Percentiles rank a stretch among this genome's conserved stretches.
Evolutionary conservation across 2,329 filamentous ascomycete genomes (phyloP).

Genomic region (Cyanodermella asteris): DNA sequence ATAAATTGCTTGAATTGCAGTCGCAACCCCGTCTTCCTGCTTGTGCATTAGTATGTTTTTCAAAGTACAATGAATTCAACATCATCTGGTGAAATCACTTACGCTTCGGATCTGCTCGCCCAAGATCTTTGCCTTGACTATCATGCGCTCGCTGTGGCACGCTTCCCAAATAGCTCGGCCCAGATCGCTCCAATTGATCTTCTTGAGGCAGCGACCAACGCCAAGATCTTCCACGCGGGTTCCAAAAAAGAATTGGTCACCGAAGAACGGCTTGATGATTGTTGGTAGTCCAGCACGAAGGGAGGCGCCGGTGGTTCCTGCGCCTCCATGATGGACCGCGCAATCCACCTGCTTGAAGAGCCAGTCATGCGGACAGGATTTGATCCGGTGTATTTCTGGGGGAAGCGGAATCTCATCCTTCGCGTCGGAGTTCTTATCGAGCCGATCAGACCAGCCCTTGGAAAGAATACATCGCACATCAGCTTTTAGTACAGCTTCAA

Average conservation of each 20-base stretch:
- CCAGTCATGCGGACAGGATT: conserved; percentile 89
- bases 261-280: conserved; percentile 91
- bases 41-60: neutral
- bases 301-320: conserved; percentile 85
- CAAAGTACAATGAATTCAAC: too few relatives aligned
- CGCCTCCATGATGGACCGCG: conserved; percentile 81
- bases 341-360: conserved; percentile 86
- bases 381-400: conserved; percentile 66
- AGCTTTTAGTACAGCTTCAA: conserved; percentile 74
- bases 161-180: conserved; percentile 77
- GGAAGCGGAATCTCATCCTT: conserved; percentile 50
- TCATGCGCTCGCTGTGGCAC: conserved; percentile 78
- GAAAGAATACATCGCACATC: conserved; percentile 88
- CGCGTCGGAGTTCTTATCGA: conserved; percentile 34
- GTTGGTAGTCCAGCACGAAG: conserved; percentile 79
- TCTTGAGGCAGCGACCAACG: conserved; percentile 74
- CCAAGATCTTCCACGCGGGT: conserved; percentile 76
- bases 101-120: conserved; percentile 77
- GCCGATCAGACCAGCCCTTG: conserved; percentile 88
- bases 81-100: too few relatives aligned
- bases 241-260: conserved; percentile 94
- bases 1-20: conserved; percentile 79
- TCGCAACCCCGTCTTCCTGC: conserved; percentile 75
- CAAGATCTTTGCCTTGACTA: conserved; percentile 57
- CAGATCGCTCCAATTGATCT: conserved; percentile 70